Base-by-base conservation (phyloP, 2,329 filamentous ascomycete genomes). In the Drechslerella coelobrocha region DNA sequence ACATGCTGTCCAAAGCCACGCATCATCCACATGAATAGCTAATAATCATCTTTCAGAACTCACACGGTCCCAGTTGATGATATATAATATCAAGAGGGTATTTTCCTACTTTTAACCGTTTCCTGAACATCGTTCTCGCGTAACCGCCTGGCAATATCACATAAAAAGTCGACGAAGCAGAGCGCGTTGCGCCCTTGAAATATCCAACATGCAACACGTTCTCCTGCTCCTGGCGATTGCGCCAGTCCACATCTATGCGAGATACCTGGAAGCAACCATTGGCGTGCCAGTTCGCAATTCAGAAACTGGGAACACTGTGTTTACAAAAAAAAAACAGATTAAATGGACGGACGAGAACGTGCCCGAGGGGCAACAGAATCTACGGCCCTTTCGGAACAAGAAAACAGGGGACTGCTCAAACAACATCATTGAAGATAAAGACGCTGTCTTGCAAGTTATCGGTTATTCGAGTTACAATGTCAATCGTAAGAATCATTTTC, bases 131-230 rank as follows among this genome's bases (percentile, higher is more conserved):
- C n/a, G n/a, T n/a, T n/a, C n/a, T n/a, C n/a, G n/a, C n/a, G n/a
- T n/a, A n/a, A n/a, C n/a, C n/a, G n/a, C n/a, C n/a, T n/a, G n/a
- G n/a, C n/a, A n/a, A n/a, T n/a, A n/a, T n/a, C n/a, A n/a, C n/a
- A n/a, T n/a, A n/a, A n/a, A n/a, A n/a, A n/a, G n/a, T n/a, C n/a
- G n/a, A n/a, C n/a, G n/a, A n/a, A n/a, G n/a, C n/a, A n/a, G n/a
- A n/a, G n/a, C n/a, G n/a, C n/a, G n/a, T n/a, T n/a, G n/a, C n/a
- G n/a, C n/a, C n/a, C n/a, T n/a, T 31, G 12, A 31, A 66, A 51
- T 53, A 59, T 59, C 37, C 61, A 66, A 59, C 53, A 59, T 66
- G 61, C 61, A 66, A 66, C 61, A 47, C 61, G 45, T 39, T 31
- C 14, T 7, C 17, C 24, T 61, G 5, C 12, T 61, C 5, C 21